Percentiles rank a stretch among this genome's conserved stretches.
Evolutionary conservation across 495 filamentous ascomycete species (phyloP).

Genomic region (Penicillium soppii): DNA sequence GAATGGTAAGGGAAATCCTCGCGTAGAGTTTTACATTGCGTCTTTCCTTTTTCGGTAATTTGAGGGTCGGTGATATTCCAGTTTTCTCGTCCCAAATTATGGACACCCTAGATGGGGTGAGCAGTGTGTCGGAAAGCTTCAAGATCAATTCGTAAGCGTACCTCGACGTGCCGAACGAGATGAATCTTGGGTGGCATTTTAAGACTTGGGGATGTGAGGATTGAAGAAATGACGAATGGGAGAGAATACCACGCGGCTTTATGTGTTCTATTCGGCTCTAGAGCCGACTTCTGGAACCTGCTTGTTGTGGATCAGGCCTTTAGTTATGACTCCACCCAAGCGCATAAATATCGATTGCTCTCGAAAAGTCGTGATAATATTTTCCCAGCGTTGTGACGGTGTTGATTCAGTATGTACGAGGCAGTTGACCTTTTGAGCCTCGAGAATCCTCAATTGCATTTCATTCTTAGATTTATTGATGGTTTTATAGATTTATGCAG

Average conservation of each 20-base stretch:
- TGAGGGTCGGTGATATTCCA: conserved; percentile 65
- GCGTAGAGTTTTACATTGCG: conserved; percentile 62
- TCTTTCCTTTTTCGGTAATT: conserved; percentile 64
- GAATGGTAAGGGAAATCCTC: conserved; percentile 54
- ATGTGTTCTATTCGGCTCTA: background rate
- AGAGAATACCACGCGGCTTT: background rate
- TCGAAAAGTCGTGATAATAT: too few relatives aligned
- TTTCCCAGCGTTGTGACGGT: too few relatives aligned
- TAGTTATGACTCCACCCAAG: too few relatives aligned
- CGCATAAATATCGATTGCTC: too few relatives aligned
- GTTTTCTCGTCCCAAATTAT: conserved; percentile 66
- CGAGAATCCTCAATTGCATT: too few relatives aligned
- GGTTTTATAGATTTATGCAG: too few relatives aligned
- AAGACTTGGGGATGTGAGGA: background rate
- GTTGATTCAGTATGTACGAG: too few relatives aligned
- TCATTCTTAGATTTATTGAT: too few relatives aligned
- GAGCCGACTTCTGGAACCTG: background rate
- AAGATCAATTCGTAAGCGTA: background rate
- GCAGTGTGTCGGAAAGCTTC: background rate
- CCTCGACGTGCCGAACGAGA: conserved; percentile 41
- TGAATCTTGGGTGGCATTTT: conserved; percentile 33
- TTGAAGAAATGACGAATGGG: background rate
- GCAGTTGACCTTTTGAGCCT: too few relatives aligned
- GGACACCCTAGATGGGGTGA: conserved; percentile 55
- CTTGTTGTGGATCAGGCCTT: background rate